Base-by-base conservation (phyloP, 2,329 filamentous ascomycete genomes). In the Clonostachys rhizophaga region DNA sequence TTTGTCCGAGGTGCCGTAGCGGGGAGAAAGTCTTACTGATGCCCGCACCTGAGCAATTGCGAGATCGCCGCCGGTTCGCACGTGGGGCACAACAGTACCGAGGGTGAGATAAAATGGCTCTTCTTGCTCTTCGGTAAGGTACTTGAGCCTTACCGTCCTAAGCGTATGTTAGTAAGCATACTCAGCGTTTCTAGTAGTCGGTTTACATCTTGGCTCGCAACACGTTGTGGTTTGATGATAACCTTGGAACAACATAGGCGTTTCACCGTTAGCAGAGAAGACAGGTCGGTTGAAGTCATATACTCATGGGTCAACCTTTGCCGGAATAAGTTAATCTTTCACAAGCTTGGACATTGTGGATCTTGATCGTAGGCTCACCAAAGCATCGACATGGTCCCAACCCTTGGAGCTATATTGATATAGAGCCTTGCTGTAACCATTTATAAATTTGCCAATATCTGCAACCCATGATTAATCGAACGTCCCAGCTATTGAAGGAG, bases 1-100 rank as follows among this genome's bases (percentile, higher is more conserved):
- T 16, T 65, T 2, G 74, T 82, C n/a, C 84, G 66, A 0, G 85
- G 85, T 1, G 87, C 75, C 33, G 70, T 75, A 6, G 70, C 75
- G 48, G 77, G 72, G 9, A 68, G 54, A 56, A 88, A 88, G 0
- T 87, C 67, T 54, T 81, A 64, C 17, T 71, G 68, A 54, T 88
- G 83, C 16, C 16, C 83, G 69, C 45, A 75, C 65, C 34, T 40
- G 40, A 12, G 0, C 81, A 74, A 1, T 47, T 54, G 30, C 48
- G 47, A 39, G 67, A 10, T 30, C 4, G 64, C 12, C 39, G n/a
- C 18, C 18, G 20, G 24, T 35, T 40, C 33, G 36, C 12, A 39
- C 36, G n/a, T 63, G 59, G 0, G 58, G 58, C 1, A 58, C 59
- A 36, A 63, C 58, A 0, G 79, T 79, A 0, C 79, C 75, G 11